A percentile compares a stretch with the other conserved stretches of the same genome.
Conservation (phyloP, 176 grass and related monocot species). For the Canna indica region DNA sequence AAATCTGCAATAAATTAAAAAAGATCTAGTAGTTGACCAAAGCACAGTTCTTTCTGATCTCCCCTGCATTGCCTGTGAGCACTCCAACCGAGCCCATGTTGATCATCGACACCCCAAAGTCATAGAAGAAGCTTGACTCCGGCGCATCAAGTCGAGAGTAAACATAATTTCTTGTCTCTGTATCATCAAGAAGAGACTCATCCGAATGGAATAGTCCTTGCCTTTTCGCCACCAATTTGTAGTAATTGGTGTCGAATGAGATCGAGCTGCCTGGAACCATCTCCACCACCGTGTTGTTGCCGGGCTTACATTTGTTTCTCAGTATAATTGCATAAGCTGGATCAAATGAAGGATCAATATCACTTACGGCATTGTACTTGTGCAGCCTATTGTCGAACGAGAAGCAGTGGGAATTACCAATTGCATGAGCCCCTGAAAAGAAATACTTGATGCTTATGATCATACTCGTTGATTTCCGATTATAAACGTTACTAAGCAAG, state of each 20-base stretch:
- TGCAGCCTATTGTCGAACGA: conserved; percentile 45
- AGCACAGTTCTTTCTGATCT: background rate
- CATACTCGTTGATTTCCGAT: background rate
- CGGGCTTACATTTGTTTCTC: conserved; percentile 20
- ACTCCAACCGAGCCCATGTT: background rate
- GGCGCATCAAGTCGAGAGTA: conserved; percentile 9
- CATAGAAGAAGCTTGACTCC: conserved; percentile 33
- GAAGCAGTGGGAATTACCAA: conserved; percentile 60
- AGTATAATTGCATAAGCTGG: conserved; percentile 17
- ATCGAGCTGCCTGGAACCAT: conserved; percentile 69
- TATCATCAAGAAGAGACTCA: conserved; percentile 46
- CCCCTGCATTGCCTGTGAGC: background rate
- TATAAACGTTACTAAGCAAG: background rate
- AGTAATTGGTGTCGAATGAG: conserved; percentile 56
- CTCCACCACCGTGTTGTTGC: conserved; percentile 39
- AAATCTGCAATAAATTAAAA: too few species aligned
- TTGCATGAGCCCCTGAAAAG: conserved; percentile 43
- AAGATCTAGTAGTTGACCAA: too few species aligned
- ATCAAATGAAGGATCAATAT: conserved; percentile 49
- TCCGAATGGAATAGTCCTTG: conserved; percentile 62
- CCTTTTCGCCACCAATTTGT: conserved; percentile 26
- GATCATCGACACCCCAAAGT: conserved; percentile 31
- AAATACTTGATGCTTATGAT: background rate
- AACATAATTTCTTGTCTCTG: conserved; percentile 33
- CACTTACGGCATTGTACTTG: conserved; percentile 34